Base-by-base conservation (phyloP, 2,329 filamentous ascomycete species). In the Monosporascus sp. region DNA sequence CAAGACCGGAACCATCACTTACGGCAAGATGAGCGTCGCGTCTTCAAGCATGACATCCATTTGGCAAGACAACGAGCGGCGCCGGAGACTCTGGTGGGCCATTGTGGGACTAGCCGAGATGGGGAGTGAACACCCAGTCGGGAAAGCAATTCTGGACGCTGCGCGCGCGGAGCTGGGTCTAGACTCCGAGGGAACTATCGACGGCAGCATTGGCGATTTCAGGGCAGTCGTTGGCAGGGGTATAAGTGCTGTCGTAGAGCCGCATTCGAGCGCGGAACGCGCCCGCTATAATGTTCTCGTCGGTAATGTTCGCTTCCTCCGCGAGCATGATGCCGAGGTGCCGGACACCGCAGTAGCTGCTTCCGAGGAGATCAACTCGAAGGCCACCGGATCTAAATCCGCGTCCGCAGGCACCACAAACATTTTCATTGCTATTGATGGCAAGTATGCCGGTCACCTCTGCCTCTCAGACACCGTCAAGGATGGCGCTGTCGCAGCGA, bases 41-140 rank as follows among this genome's bases (percentile, higher is more conserved):
- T 84, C 86, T 54, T 78, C 81, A 22, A 84, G 82, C 49, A 78
- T 93, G 37, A 81, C 82, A 35, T 73, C 82, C 7, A 70, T 78
- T 2, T 97, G 93, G 93, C 77, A 81, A 44, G 78, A 79, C 24
- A 85, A 78, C 52, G 82, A 87, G 35, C 83, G 81, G 77, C 83
- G 84, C 53, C 84, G 81, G 55, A 84, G 84, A 37, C 78, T 96
- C 3, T 99, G 93, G 93, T 99, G 94, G 94, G 85, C 89, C n/a
- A 80, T 97, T 56, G 85, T 99, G 53, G 94, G 92, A 45, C 85
- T 97, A n/a, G 88, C 93, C 0, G 94, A 99, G 74, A 91, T 91
- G 82, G 89, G 90, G 59, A 96, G 91, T 65, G 94, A 99, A 71
- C 94, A 99, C 67, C 94, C 94, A 1, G 89, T 97, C 53, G 94